Evolutionary conservation across 2,329 filamentous ascomycete genomes (phyloP).

Genomic region (Hypoxylon sp.): DNA sequence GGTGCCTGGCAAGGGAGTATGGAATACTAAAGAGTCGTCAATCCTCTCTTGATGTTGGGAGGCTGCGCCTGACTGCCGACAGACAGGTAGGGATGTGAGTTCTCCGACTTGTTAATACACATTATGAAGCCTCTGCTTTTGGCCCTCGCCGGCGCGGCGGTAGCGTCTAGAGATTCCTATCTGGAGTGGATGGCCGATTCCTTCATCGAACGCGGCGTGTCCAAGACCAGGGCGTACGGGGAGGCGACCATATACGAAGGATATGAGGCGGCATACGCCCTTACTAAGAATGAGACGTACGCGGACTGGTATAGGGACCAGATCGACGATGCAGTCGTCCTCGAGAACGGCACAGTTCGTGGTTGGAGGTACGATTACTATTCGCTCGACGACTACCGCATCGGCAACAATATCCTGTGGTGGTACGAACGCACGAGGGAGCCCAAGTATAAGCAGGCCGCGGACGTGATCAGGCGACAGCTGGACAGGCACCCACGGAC

Average conservation of each 20-base stretch:
- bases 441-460: slow-evolving; percentile 58
- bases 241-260: slow-evolving; percentile 57
- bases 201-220: slow-evolving; percentile 52
- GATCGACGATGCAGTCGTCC: slow-evolving; percentile 55
- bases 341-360: slow-evolving; percentile 55
- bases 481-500: slow-evolving; percentile 60
- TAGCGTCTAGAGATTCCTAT: slow-evolving; percentile 40
- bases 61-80: neutral
- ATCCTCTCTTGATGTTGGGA: neutral
- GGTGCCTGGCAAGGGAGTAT: neutral
- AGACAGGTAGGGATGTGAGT: too few relatives aligned
- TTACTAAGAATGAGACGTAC: slow-evolving; percentile 54
- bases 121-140: slow-evolving; percentile 36
- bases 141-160: slow-evolving; percentile 20
- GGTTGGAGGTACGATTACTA: slow-evolving; percentile 57
- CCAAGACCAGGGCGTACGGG: slow-evolving; percentile 53
- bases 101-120: slow-evolving; percentile 1
- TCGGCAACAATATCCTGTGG: slow-evolving; percentile 60
- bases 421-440: slow-evolving; percentile 57
- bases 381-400: slow-evolving; percentile 61
- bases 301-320: slow-evolving; percentile 54
- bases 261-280: slow-evolving; percentile 54
- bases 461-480: slow-evolving; percentile 54
- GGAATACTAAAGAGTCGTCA: neutral
- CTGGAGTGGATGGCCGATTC: slow-evolving; percentile 55